These are phyloP conservation scores for Aureobasidium pullulans DNA, from an alignment of 2,329 filamentous ascomycete species.

Conservation along the genomic window DNA sequence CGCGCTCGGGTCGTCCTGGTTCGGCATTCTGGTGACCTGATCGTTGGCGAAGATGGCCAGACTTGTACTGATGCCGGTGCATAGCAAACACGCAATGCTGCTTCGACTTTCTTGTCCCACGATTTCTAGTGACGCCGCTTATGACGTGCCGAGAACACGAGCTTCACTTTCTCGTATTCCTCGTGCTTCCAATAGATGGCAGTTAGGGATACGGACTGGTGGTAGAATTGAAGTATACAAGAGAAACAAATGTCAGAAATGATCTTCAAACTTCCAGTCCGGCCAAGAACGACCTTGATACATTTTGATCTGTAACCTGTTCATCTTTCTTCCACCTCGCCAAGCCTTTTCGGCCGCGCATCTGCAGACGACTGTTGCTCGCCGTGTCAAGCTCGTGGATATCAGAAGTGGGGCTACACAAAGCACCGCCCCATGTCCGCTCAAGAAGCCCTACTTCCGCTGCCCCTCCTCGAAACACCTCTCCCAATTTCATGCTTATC, in stretches of 20 bases:
- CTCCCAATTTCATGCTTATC: not conserved
- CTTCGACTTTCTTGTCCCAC: not conserved
- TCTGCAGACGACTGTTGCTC: not conserved
- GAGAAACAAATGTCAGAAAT: not conserved
- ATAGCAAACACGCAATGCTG: not conserved
- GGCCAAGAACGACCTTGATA: not conserved
- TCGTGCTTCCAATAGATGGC: too few relatives aligned
- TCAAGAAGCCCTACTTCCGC: not conserved
- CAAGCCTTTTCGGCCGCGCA: slow-evolving; percentile 1
- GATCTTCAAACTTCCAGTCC: not conserved
- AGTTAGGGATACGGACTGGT: too few relatives aligned
- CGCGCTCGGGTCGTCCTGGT: not conserved
- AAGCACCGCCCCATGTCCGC: not conserved
- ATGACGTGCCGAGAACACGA: slow-evolving; percentile 4
- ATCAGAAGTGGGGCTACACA: not conserved
- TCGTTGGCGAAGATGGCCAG: slow-evolving; percentile 22
- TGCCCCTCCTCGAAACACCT: not conserved
- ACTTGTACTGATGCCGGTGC: slow-evolving; percentile 13
- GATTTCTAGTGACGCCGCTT: not conserved
- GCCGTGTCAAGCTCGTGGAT: not conserved
- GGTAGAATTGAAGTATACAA: not conserved
- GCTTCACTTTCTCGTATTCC: not conserved
- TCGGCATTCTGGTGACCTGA: slow-evolving; percentile 18
- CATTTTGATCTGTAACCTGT: not conserved
- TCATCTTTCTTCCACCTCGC: not conserved